phyloP scores from a whole-genome alignment of 2,329 filamentous ascomycete species.

The Drechmeria coniospora region DNA sequence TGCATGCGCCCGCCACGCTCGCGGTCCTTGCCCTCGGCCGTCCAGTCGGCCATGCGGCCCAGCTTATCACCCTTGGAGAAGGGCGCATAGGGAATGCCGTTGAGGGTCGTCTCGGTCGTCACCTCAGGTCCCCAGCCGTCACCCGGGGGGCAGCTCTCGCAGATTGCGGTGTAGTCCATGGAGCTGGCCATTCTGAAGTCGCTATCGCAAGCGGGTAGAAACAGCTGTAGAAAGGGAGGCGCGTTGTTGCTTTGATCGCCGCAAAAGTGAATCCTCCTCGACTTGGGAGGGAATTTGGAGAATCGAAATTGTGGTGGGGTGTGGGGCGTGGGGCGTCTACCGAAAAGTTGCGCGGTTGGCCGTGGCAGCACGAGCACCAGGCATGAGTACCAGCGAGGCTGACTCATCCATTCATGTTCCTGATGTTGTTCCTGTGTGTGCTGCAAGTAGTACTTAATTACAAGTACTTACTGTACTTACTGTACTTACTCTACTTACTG shows the following conservation, averaged over 20 bases:
- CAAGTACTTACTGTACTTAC: too few species aligned
- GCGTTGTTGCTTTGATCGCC: conserved; percentile 5
- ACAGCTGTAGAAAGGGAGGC: conserved; percentile 3
- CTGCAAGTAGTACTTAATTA: too few species aligned
- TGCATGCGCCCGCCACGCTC: conserved; percentile 66
- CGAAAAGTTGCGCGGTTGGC: conserved; percentile 14
- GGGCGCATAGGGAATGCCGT: conserved; percentile 91
- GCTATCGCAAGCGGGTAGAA: background rate
- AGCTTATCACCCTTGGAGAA: conserved; percentile 99
- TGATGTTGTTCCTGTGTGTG: too few species aligned
- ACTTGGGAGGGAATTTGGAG: conserved; percentile 18
- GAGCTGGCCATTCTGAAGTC: conserved; percentile 32
- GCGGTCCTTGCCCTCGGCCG: conserved; percentile 74
- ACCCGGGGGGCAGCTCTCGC: conserved; percentile 55
- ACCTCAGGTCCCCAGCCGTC: conserved; percentile 79
- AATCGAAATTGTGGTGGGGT: conserved; percentile 28
- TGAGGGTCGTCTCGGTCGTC: conserved; percentile 72
- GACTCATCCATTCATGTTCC: too few species aligned
- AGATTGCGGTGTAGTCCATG: conserved; percentile 45
- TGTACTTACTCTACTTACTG: too few species aligned
- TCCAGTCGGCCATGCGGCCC: conserved; percentile 99
- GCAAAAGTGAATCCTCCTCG: conserved; percentile 5
- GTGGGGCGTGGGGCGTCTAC: conserved; percentile 15
- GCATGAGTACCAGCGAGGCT: too few species aligned
- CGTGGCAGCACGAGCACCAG: too few species aligned